Evolutionary conservation across 192 early-diverging fungal genomes (phyloP).

Genomic region (Linnemannia schmuckeri): DNA sequence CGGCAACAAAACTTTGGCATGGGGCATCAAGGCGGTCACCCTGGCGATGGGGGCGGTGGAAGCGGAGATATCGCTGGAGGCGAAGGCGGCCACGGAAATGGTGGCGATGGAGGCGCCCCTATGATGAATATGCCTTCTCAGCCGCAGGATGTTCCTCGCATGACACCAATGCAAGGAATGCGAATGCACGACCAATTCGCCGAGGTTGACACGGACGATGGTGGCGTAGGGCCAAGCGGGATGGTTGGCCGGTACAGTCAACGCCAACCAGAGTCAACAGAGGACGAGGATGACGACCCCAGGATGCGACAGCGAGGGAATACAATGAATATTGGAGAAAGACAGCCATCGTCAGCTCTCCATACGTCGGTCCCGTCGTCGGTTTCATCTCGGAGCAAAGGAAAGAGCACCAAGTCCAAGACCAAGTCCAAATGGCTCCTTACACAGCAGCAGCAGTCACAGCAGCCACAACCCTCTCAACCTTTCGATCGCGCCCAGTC

Average conservation of each 20-base stretch:
- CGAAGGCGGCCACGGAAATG: background rate
- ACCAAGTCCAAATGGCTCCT: slow-evolving; percentile 23
- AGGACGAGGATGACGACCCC: slow-evolving; percentile 29
- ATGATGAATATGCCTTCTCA: slow-evolving; percentile 17
- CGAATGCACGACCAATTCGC: slow-evolving; percentile 24
- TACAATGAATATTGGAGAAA: background rate
- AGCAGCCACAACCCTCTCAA: background rate
- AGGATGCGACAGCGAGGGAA: slow-evolving; percentile 5
- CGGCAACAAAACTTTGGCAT: background rate
- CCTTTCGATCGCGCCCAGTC: slow-evolving; percentile 29
- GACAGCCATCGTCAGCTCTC: background rate
- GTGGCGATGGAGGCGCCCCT: slow-evolving; percentile 2
- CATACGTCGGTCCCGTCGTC: background rate
- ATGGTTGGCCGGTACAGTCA: slow-evolving; percentile 50
- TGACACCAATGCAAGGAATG: background rate
- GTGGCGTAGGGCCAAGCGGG: slow-evolving; percentile 27
- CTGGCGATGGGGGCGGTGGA: background rate
- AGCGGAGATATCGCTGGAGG: background rate
- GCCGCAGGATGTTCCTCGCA: slow-evolving; percentile 22
- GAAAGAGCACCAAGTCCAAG: slow-evolving; percentile 21
- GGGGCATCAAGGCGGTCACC: background rate
- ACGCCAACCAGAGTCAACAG: slow-evolving; percentile 8
- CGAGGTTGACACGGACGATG: slow-evolving; percentile 39
- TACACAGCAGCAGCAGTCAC: background rate
- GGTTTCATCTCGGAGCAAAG: background rate